Conservation (phyloP, 371 early-diverging fungal species). For the Batkoa obscura region DNA sequence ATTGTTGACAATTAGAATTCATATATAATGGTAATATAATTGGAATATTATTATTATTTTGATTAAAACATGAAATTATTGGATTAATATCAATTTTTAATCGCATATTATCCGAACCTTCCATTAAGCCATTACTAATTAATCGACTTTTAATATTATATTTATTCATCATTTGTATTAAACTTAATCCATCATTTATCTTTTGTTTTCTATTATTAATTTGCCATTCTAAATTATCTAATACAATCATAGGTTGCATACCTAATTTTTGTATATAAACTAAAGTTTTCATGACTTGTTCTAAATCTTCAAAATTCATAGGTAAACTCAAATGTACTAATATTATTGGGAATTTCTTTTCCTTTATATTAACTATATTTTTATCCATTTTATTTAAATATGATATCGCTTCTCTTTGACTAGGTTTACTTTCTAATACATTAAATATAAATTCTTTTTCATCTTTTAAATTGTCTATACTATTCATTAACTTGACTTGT, state of each 20-base stretch:
- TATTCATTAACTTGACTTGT: no score
- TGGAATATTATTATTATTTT: conserved; percentile 11
- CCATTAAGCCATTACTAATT: conserved; percentile 28
- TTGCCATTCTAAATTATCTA: conserved; percentile 33
- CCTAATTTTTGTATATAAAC: conserved; percentile 48
- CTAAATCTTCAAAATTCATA: conserved; percentile 25
- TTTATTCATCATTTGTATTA: conserved; percentile 51
- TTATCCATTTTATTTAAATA: not conserved
- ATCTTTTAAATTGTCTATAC: no score
- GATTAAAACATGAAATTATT: conserved; percentile 5
- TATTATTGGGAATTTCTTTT: conserved; percentile 21
- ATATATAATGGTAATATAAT: conserved; percentile 10
- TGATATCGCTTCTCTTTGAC: conserved; percentile 4
- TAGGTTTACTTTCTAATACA: conserved; percentile 3
- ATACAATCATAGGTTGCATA: conserved; percentile 42
- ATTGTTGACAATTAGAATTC: conserved; percentile 4
- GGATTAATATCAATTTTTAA: not conserved
- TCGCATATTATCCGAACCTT: conserved; percentile 2
- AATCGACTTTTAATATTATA: conserved; percentile 56
- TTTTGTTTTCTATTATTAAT: not conserved
- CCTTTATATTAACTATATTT: not conserved
- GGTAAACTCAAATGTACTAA: conserved; percentile 34
- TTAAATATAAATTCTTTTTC: no score
- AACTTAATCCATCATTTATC: conserved; percentile 29
- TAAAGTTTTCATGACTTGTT: conserved; percentile 30